These are phyloP conservation scores for Pseudogymnoascus sp. DNA, from an alignment of 2,329 filamentous ascomycete species.

Conservation along the genomic window DNA sequence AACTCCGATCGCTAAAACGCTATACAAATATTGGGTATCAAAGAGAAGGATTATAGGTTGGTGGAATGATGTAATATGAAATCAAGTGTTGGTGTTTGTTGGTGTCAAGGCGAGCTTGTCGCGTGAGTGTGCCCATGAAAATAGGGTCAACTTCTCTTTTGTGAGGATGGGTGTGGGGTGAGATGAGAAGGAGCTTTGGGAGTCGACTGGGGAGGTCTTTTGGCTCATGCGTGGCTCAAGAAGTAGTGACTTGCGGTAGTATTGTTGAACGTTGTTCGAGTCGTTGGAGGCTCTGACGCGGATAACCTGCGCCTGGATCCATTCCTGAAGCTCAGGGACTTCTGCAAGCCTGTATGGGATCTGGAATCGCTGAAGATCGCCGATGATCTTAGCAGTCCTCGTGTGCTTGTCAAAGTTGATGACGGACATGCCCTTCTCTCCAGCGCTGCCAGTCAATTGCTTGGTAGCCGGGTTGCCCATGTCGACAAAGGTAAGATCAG, in stretches of 20 bases:
- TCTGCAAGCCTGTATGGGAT: constrained; percentile 80
- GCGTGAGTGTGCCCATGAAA: constrained; percentile 40
- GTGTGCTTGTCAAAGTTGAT: constrained; percentile 98
- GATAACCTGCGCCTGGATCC: constrained; percentile 81
- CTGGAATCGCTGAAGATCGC: constrained; percentile 92
- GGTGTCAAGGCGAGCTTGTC: constrained; percentile 16
- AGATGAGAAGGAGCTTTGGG: constrained; percentile 10
- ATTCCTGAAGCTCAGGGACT: constrained; percentile 83
- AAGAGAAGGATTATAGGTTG: constrained; percentile 11
- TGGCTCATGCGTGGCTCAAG: constrained; percentile 50
- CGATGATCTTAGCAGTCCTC: constrained; percentile 90
- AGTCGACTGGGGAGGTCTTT: constrained; percentile 24
- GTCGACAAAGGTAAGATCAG: constrained; percentile 91
- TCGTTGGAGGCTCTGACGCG: constrained; percentile 45
- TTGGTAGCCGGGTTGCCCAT: constrained; percentile 85
- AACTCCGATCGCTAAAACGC: constrained; percentile 10
- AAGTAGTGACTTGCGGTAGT: constrained; percentile 59
- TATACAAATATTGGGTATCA: constrained; percentile 12
- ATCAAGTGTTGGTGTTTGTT: constrained; percentile 14
- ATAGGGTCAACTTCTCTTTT: constrained; percentile 45
- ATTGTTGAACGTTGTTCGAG: constrained; percentile 54
- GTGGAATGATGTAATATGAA: constrained; percentile 5
- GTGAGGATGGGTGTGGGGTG: constrained; percentile 20
- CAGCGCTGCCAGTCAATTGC: constrained; percentile 52
- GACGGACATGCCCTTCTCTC: constrained; percentile 62